Conservation (phyloP, 805 yeast genomes). For the Crinitomyces ghanaensis region DNA sequence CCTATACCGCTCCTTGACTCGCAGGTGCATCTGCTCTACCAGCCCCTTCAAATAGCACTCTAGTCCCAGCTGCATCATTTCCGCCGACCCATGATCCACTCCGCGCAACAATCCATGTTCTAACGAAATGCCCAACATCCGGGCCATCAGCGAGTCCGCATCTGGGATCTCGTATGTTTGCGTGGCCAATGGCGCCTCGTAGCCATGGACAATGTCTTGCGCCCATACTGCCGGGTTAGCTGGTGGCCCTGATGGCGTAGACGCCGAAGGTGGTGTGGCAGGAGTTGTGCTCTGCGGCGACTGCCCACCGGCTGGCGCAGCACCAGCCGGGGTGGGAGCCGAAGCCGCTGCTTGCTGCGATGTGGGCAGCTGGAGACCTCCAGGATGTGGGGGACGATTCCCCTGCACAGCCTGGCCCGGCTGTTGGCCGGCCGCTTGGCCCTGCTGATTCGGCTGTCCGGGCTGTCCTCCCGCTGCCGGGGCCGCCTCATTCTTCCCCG, state of each 20-base stretch:
- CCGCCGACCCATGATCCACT: conserved; percentile 67
- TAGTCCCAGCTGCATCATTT: conserved; percentile 65
- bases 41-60: conserved; percentile 69
- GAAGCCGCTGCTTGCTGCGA: neutral
- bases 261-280: neutral
- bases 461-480: conserved; percentile 3
- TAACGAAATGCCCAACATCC: conserved; percentile 73
- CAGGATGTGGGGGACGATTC: too few species aligned
- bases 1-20: too few species aligned
- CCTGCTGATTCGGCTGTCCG: conserved; percentile 1
- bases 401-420: neutral
- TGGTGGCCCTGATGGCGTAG: conserved; percentile 1
- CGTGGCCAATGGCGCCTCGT: conserved; percentile 67
- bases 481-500: conserved; percentile 21
- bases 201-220: conserved; percentile 80
- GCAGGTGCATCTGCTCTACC: conserved; percentile 59
- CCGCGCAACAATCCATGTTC: conserved; percentile 84
- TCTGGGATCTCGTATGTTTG: conserved; percentile 81
- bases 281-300: conserved; percentile 2
- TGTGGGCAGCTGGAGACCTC: too few species aligned
- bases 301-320: conserved; percentile 1
- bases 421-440: neutral
- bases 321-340: neutral
- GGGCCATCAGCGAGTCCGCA: conserved; percentile 47
- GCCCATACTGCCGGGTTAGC: conserved; percentile 53